Percentiles rank a stretch among this genome's conserved stretches.
Conservation (phyloP, 306 rosid genomes). For the Sindora glabra region DNA sequence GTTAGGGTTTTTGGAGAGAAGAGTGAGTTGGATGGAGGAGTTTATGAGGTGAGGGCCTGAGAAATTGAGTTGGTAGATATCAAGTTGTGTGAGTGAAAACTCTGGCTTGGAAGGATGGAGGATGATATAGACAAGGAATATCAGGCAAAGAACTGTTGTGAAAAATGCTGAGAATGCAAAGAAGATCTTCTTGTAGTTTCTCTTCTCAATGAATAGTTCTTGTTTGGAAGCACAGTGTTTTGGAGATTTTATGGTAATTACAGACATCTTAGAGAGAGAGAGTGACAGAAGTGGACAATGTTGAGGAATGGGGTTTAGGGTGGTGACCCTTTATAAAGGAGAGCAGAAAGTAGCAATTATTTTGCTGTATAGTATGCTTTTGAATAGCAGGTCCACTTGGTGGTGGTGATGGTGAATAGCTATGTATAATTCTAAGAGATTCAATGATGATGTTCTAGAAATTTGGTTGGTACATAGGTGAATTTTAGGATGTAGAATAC, state of each 20-base stretch:
- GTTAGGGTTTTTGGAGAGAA: slow-evolving; percentile 71
- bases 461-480: neutral
- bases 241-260: slow-evolving; percentile 47
- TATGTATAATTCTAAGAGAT: neutral
- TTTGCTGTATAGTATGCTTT: slow-evolving; percentile 23
- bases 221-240: slow-evolving; percentile 67
- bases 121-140: slow-evolving; percentile 55
- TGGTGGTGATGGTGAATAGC: neutral
- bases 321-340: slow-evolving; percentile 24
- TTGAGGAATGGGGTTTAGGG: no score
- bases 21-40: slow-evolving; percentile 76
- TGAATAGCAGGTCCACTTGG: no score
- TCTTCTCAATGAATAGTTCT: slow-evolving; percentile 29
- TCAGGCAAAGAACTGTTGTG: slow-evolving; percentile 39
- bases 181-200: slow-evolving; percentile 58
- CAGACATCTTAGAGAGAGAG: slow-evolving; percentile 53
- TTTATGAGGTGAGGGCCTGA: slow-evolving; percentile 56
- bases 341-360: slow-evolving; percentile 47
- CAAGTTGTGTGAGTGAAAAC: slow-evolving; percentile 63
- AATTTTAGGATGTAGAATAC: no score
- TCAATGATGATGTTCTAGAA: neutral
- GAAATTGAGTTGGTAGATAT: slow-evolving; percentile 65
- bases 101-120: slow-evolving; percentile 70
- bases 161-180: slow-evolving; percentile 35
- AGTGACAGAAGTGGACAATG: no score